Base-by-base conservation (phyloP, 371 early-diverging fungal genomes). In the Rhizopus stolonifer region DNA sequence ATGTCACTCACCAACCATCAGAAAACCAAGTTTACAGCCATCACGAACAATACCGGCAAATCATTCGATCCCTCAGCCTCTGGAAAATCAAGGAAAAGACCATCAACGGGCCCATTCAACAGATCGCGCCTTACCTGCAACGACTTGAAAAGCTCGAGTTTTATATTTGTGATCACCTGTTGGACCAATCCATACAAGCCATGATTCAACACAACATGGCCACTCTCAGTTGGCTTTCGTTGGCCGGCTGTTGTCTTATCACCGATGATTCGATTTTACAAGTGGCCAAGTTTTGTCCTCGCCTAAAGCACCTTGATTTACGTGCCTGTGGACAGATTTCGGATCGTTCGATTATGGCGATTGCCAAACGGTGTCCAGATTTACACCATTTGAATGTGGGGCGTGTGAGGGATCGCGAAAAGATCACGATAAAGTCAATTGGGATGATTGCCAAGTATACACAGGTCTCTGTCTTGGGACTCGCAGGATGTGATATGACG, bases 311-410 rank as follows among this genome's bases (percentile, higher is more conserved):
- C 47, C 49, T 83, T 33, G 84, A 83, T 60, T 47, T 83, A 21
- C 59, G 84, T 6, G 82, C 84, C 0, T 83, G 84, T 48, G 79
- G 82, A 0, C 53, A 61, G n/a, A 67, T 83, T 23, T 81, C 82
- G 2, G 84, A 83, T 32, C 51, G 52, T 0, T 79, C 80, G 4
- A 61, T 83, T 36, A 24, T 62, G 3, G 46, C 67, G 4, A 64
- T 83, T 8, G 84, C 82, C 9, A 56, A 38, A 9, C 34, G 68
- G 9, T 83, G 84, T 47, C 73, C 69, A 1, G 56, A 69, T 2
- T 61, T 81, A 4, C 60, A 65, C 47, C 84, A 81, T 47, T 54
- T 83, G 24, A 83, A 83, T 24, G 80, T 81, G 0, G 84, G 84
- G 3, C 70, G 84, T 8, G 72, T 83, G 11, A 70, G 74, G n/a